A percentile compares a stretch with the other conserved stretches of the same genome.
Conservation (phyloP, 208 protist genomes). For the Wallacemonas sp. region DNA sequence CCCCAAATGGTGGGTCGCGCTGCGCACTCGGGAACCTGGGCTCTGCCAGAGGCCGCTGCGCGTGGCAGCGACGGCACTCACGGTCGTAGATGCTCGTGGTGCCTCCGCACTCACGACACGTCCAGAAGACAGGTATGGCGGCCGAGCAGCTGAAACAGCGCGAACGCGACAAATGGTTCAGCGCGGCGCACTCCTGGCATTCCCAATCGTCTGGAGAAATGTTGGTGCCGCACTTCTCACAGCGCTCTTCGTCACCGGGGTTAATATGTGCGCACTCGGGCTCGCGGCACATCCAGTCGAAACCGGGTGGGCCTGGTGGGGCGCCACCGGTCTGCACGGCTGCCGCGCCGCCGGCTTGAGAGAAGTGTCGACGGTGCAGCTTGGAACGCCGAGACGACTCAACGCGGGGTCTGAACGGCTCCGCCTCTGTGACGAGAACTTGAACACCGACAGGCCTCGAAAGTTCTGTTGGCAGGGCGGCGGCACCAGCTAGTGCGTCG, state of each 20-base stretch:
- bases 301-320: constrained; percentile 60
- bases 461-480: constrained; percentile 13
- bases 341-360: neutral
- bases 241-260: constrained; percentile 74
- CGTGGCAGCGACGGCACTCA: constrained; percentile 51
- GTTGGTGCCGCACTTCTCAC: constrained; percentile 52
- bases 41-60: constrained; percentile 35
- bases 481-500: constrained; percentile 43
- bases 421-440: constrained; percentile 2
- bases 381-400: constrained; percentile 12
- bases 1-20: neutral
- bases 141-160: constrained; percentile 74
- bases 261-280: constrained; percentile 63
- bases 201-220: constrained; percentile 76
- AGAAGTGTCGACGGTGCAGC: neutral
- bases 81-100: constrained; percentile 81
- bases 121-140: constrained; percentile 74
- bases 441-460: neutral
- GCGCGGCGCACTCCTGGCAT: constrained; percentile 71
- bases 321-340: neutral
- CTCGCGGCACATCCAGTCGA: constrained; percentile 88
- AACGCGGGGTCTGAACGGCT: constrained; percentile 1
- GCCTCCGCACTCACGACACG: constrained; percentile 46
- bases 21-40: constrained; percentile 27
- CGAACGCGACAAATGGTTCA: constrained; percentile 74